Conservation (phyloP, 2,329 filamentous ascomycete species). For the Arthrobotrys sinensis region DNA sequence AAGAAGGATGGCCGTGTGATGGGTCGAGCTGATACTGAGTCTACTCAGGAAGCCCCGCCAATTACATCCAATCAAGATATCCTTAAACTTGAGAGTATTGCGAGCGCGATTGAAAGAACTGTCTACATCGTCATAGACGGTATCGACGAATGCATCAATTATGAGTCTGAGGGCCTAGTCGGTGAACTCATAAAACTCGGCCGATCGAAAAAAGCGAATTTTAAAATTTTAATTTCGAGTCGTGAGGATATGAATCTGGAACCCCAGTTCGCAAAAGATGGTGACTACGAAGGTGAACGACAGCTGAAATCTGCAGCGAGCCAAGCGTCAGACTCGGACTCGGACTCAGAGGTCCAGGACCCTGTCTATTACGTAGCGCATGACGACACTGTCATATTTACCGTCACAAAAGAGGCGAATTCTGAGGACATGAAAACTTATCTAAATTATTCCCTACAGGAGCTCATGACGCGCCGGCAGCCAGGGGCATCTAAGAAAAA, state of each 20-base stretch:
- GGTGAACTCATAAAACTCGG: slow-evolving; percentile 26
- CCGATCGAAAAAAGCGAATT: slow-evolving; percentile 34
- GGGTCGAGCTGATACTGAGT: not conserved
- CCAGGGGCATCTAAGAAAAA: not conserved
- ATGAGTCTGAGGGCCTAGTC: slow-evolving; percentile 14
- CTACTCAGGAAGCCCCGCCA: not conserved
- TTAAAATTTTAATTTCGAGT: slow-evolving; percentile 43
- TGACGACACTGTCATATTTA: slow-evolving; percentile 38
- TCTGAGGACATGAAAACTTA: slow-evolving; percentile 50
- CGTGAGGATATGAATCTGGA: slow-evolving; percentile 31
- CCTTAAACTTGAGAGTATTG: slow-evolving; percentile 17
- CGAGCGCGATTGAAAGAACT: slow-evolving; percentile 4
- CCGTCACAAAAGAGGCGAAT: slow-evolving; percentile 46
- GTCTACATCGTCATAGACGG: slow-evolving; percentile 47
- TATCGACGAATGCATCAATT: slow-evolving; percentile 42
- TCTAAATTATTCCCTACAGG: slow-evolving; percentile 10
- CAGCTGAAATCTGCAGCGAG: not conserved
- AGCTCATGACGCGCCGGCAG: slow-evolving; percentile 2
- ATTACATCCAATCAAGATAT: slow-evolving; percentile 1
- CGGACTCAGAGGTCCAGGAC: not conserved
- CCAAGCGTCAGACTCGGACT: not conserved
- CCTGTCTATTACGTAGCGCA: slow-evolving; percentile 2
- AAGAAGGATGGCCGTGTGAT: not conserved
- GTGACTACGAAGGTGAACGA: not conserved
- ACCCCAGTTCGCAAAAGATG: not conserved